Base-by-base conservation (phyloP, 2,329 filamentous ascomycete species). In the Exutisphaerella laricina region DNA sequence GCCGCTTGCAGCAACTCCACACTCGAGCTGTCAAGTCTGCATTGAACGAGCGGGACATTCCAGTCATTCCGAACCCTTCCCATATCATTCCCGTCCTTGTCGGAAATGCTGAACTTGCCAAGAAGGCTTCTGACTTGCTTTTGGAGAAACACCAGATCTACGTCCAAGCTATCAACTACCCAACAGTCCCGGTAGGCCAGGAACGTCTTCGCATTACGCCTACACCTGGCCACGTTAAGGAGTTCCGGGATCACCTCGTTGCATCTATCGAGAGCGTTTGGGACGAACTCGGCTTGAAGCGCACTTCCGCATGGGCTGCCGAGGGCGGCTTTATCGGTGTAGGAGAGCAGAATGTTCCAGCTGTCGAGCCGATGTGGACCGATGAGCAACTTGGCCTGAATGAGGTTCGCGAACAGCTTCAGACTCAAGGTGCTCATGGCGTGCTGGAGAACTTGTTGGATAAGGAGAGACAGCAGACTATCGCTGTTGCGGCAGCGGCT, bases 151-250 rank as follows among this genome's bases (percentile, higher is more conserved):
- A 95, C 72, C 79, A 82, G 49, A 96, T 98, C 63, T 98, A 98
- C 64, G 92, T 98, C 18, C 92, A 98, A 70, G 88, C 88, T 42
- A 97, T 98, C 77, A 98, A 98, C 72, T 97, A 97, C 69, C 92
- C 92, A 2, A 98, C 92, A 39, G 92, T 98, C 2, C 92, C 92
- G 2, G 88, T 94, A 5, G 92, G 92, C n/a, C 89, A 98, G 72
- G 92, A 98, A 69, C 83, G 92, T 45, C 82, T 98, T 43, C 85
- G 92, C 54, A 88, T 98, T 66, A 98, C 92, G 1, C 92, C 92
- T 0, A 98, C 92, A 1, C 92, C 92, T 0, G 92, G 92, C 31
- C 92, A 98, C 66, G 80, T 79, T 42, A 84, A 84, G 68, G 79
- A 86, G 56, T 88, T 85, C 69, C 87, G 88, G 49, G 84, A 94